phyloP scores from a whole-genome alignment of 805 yeast genomes.

The Zygosaccharomyces rouxii region DNA sequence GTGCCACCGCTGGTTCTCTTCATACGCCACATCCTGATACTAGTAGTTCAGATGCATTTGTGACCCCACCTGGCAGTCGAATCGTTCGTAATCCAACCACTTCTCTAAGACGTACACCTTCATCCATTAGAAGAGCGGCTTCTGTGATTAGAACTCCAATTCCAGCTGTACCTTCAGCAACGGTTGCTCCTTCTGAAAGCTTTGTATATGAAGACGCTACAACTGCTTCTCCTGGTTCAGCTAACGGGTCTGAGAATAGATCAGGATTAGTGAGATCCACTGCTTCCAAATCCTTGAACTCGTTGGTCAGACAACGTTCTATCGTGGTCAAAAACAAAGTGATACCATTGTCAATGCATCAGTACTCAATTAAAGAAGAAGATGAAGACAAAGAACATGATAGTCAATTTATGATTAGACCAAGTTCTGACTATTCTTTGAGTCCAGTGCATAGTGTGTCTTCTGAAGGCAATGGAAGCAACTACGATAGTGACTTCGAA shows the following conservation, averaged over 20 bases:
- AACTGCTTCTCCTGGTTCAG: neutral
- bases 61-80: slow-evolving; percentile 4
- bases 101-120: slow-evolving; percentile 34
- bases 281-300: slow-evolving; percentile 26
- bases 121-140: slow-evolving; percentile 37
- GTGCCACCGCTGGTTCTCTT: neutral
- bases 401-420: slow-evolving; percentile 12
- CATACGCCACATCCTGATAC: neutral
- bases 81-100: slow-evolving; percentile 10
- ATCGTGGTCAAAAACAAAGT: slow-evolving; percentile 35
- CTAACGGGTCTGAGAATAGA: slow-evolving; percentile 2
- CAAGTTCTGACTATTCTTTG: slow-evolving; percentile 12
- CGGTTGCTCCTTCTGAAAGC: neutral
- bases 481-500: neutral
- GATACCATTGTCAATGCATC: slow-evolving; percentile 31
- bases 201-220: neutral
- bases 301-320: slow-evolving; percentile 33
- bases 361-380: slow-evolving; percentile 28
- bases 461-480: slow-evolving; percentile 10
- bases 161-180: neutral
- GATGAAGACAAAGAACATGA: slow-evolving; percentile 19
- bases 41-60: neutral
- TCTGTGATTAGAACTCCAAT: slow-evolving; percentile 28
- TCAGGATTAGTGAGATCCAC: slow-evolving; percentile 25
- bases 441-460: slow-evolving; percentile 9